Evolutionary conservation across 306 rosid species (phyloP), one percentile per base, ranked within the genome.

Genomic region (Ormosia emarginata): DNA sequence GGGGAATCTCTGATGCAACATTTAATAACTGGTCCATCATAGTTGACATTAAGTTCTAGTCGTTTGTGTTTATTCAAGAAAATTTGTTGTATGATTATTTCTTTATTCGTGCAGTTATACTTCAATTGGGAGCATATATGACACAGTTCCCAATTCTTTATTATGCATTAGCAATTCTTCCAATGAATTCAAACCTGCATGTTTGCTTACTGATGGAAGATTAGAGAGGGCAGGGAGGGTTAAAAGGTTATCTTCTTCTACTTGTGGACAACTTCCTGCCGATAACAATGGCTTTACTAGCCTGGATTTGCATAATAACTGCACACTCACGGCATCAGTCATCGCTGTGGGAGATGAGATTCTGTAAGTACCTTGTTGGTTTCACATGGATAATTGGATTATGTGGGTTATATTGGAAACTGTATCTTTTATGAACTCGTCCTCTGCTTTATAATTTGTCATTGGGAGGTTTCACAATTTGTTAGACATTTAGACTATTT

Each of bases 331-430:
- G 34, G 98, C 94, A 56, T 89, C 98, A 59, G 84, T 86, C 71
- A 90, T 95, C 50, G 93, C 87, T 44, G 98, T 93, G 49, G 99
- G 99, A 71, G 98, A 93, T 88, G 99, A 95, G 88, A 90, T 95
- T 90, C 89, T 95, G 99, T 95, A 92, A 88, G 93, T 92, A 80
- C 86, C 82, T 24, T 24, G 24, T 84, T 43, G 44, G 47, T 84
- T 63, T 81, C 84, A 79, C 74, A 33, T 68, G 63, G 70, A 46
- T 65, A 57, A 33, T 62, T 77, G 71, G 67, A 63, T 79, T 55
- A 32, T 59, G 74, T 64, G 68, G 34, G 57, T 58, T 66, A 29
- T 62, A 33, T 67, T 33, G 70, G 71, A 68, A 71, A 56, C 67
- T 30, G 18, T 64, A 47, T 82, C 52, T 75, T 81, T 32, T 39